A percentile compares a stretch with the other conserved stretches of the same genome.
phyloP scores from a whole-genome alignment of 108 stramenopile genomes.

The Nitzschia sp. region DNA sequence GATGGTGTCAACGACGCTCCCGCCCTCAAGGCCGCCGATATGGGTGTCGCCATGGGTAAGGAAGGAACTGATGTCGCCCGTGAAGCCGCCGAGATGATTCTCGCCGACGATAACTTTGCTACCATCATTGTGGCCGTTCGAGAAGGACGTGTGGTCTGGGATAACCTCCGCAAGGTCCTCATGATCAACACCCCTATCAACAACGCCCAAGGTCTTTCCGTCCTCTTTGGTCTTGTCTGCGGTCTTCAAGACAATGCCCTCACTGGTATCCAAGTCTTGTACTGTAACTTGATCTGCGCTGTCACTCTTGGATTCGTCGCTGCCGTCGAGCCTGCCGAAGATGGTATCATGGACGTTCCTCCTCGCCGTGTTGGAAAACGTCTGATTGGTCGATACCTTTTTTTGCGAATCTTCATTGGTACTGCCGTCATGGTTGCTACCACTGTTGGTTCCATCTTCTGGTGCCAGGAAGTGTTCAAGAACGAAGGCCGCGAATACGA shows the following conservation, averaged over 20 bases:
- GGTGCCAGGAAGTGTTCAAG: constrained; percentile 27
- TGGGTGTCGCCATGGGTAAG: constrained; percentile 99
- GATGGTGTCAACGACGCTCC: constrained; percentile 99
- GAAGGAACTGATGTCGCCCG: constrained; percentile 96
- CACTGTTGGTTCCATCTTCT: constrained; percentile 57
- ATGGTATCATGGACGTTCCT: constrained; percentile 75
- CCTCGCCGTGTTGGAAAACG: constrained; percentile 81
- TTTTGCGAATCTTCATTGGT: constrained; percentile 68
- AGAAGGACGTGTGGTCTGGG: constrained; percentile 85
- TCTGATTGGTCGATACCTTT: constrained; percentile 73
- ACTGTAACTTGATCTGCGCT: constrained; percentile 87
- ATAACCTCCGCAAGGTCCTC: constrained; percentile 78
- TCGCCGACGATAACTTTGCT: constrained; percentile 97
- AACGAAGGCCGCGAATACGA: constrained; percentile 22
- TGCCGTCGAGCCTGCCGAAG: constrained; percentile 85
- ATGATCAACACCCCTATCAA: constrained; percentile 85
- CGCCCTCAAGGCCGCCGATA: constrained; percentile 95
- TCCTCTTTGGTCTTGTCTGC: constrained; percentile 67
- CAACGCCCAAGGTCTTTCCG: constrained; percentile 81
- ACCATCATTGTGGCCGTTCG: constrained; percentile 82
- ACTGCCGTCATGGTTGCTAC: constrained; percentile 51
- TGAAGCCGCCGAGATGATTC: constrained; percentile 97
- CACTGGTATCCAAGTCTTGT: constrained; percentile 78
- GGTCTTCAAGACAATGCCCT: constrained; percentile 59
- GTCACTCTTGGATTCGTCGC: constrained; percentile 84